Conservation (phyloP, 2,329 filamentous ascomycete genomes). For the Onygena corvina region DNA sequence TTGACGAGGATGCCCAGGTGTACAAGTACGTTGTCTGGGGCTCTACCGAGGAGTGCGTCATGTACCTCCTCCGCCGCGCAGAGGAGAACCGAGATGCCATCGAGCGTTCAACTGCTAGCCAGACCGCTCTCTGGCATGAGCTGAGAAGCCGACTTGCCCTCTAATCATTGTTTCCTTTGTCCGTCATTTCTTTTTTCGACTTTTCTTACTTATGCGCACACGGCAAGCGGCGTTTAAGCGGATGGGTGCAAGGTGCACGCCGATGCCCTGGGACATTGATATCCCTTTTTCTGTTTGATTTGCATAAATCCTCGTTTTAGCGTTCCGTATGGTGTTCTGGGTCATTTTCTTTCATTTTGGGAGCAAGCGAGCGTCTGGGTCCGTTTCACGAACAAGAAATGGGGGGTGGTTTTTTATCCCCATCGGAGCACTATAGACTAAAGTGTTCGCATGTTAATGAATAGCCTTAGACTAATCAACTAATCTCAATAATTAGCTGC, state of each 20-base stretch:
- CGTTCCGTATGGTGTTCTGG: conserved; percentile 1
- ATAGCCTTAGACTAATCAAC: conserved; percentile 4
- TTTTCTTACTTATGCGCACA: background rate
- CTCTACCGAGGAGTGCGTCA: conserved; percentile 47
- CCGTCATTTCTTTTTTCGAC: background rate
- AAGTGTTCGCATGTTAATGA: conserved; percentile 2
- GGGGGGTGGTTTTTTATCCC: conserved; percentile 4
- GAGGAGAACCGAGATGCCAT: conserved; percentile 61
- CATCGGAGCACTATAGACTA: background rate
- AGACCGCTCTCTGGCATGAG: conserved; percentile 16
- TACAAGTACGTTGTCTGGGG: conserved; percentile 52
- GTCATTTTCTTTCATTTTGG: background rate
- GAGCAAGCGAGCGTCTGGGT: conserved; percentile 2
- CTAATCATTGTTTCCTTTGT: background rate
- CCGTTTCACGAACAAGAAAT: background rate
- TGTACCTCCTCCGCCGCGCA: conserved; percentile 51
- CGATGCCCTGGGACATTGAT: background rate
- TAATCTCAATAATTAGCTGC: too few species aligned
- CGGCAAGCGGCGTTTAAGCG: background rate
- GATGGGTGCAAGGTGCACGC: background rate
- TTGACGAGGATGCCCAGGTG: conserved; percentile 34
- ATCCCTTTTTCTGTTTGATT: background rate
- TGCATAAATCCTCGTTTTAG: background rate
- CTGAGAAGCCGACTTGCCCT: conserved; percentile 11
- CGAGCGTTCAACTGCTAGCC: conserved; percentile 30